A percentile compares a stretch with the other conserved stretches of the same genome.
Evolutionary conservation across 2,329 filamentous ascomycete genomes (phyloP).

Genomic region (Colletotrichum siamense): DNA sequence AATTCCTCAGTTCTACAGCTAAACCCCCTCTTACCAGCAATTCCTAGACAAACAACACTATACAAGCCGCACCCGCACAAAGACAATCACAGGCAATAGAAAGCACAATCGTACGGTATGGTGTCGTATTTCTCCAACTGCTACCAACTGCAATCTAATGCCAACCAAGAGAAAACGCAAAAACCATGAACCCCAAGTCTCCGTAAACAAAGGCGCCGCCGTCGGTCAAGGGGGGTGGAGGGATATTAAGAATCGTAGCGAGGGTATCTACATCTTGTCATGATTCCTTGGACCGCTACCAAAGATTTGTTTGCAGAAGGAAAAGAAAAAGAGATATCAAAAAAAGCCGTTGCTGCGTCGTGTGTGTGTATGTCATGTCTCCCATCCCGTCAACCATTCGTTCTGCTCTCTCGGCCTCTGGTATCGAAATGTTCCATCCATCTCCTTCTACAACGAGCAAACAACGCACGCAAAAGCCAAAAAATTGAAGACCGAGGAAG

Average conservation of each 20-base stretch:
- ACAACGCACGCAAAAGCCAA: background rate
- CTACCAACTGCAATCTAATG: background rate
- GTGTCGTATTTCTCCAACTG: background rate
- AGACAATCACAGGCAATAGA: background rate
- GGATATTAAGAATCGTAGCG: background rate
- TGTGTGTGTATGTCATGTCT: background rate
- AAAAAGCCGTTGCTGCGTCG: background rate
- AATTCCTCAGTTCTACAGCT: background rate
- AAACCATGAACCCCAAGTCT: background rate
- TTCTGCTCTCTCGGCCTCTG: slow-evolving; percentile 1
- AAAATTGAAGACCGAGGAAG: background rate
- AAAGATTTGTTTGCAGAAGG: background rate
- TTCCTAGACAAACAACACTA: background rate
- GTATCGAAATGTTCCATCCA: slow-evolving; percentile 7
- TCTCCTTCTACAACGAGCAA: background rate
- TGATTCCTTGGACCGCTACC: background rate
- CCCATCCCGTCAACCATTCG: background rate
- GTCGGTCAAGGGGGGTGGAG: background rate
- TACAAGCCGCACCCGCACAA: background rate
- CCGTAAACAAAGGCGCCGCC: background rate
- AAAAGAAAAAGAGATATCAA: background rate
- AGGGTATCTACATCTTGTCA: slow-evolving; percentile 10
- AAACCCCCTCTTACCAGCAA: background rate
- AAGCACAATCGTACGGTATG: background rate
- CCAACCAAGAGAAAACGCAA: background rate